Percentiles rank a stretch among this genome's conserved stretches.
phyloP scores from a whole-genome alignment of 805 yeast species.

The Yamadazyma phyllophila region DNA sequence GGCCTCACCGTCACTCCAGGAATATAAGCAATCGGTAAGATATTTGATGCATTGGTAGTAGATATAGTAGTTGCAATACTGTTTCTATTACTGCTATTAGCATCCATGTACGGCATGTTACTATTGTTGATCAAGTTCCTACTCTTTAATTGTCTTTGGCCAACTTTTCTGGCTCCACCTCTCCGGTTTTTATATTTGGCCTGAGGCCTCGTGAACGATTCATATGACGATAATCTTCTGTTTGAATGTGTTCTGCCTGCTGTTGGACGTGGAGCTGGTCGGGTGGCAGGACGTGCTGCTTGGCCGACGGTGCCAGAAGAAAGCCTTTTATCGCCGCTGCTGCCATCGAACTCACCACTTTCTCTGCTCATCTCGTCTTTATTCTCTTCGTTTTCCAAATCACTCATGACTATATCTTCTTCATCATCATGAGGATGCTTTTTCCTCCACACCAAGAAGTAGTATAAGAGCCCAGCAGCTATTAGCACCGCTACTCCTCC shows the following conservation, averaged over 20 bases:
- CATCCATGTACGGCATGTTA: slow-evolving; percentile 19
- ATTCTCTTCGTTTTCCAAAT: slow-evolving; percentile 15
- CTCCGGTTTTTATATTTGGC: slow-evolving; percentile 17
- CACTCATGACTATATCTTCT: slow-evolving; percentile 22
- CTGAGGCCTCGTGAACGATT: slow-evolving; percentile 43
- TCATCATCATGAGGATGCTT: slow-evolving; percentile 28
- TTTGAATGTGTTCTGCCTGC: slow-evolving; percentile 8
- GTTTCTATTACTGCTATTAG: slow-evolving; percentile 22
- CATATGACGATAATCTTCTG: slow-evolving; percentile 39
- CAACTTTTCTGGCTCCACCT: slow-evolving; percentile 15
- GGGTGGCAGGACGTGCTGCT: neutral
- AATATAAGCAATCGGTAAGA: slow-evolving; percentile 87
- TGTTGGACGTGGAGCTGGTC: neutral
- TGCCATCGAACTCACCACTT: slow-evolving; percentile 12
- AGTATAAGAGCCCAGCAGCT: slow-evolving; percentile 25
- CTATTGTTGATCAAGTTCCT: slow-evolving; percentile 10
- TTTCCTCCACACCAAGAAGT: slow-evolving; percentile 30
- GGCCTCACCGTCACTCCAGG: slow-evolving; percentile 84
- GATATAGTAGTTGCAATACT: slow-evolving; percentile 60
- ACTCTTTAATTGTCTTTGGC: slow-evolving; percentile 17
- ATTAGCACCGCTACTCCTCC: slow-evolving; percentile 34
- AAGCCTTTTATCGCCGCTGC: neutral
- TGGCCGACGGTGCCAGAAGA: slow-evolving; percentile 1
- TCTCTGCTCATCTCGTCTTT: slow-evolving; percentile 19
- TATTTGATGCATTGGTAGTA: slow-evolving; percentile 78